Conservation (phyloP, 768 basidiomycete genomes). For the Calocybe gangraenosa region DNA sequence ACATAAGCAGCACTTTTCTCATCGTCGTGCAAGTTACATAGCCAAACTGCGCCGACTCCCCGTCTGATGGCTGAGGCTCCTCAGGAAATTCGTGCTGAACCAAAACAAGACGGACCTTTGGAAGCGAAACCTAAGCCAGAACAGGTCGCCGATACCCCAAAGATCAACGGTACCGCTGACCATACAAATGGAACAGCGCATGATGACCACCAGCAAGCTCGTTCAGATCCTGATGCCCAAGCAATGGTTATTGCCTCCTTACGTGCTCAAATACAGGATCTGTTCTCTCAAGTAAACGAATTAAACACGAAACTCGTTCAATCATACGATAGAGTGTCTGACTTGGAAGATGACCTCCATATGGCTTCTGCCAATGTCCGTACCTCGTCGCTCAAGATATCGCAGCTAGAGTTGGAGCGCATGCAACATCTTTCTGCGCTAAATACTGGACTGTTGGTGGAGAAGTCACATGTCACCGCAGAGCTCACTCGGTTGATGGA, state of each 20-base stretch:
- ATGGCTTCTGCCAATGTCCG: constrained; percentile 56
- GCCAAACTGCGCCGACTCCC: too few species aligned
- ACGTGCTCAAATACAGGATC: constrained; percentile 76
- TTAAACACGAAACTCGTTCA: constrained; percentile 91
- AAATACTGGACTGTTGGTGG: constrained; percentile 88
- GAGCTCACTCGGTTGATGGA: constrained; percentile 95
- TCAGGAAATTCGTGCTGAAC: constrained; percentile 5
- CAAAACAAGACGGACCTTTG: constrained; percentile 2
- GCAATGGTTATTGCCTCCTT: constrained; percentile 79
- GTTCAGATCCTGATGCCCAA: constrained; percentile 61
- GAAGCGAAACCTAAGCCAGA: constrained; percentile 1
- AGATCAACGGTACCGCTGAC: constrained; percentile 13
- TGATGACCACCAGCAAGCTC: constrained; percentile 9
- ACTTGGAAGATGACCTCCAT: constrained; percentile 88
- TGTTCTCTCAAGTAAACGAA: constrained; percentile 85
- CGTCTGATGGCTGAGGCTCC: constrained; percentile 12
- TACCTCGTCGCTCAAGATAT: constrained; percentile 59
- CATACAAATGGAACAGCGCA: constrained; percentile 14
- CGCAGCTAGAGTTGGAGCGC: constrained; percentile 80
- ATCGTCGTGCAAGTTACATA: too few species aligned
- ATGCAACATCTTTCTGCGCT: constrained; percentile 85
- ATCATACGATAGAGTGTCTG: constrained; percentile 88
- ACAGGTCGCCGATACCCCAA: constrained; percentile 8
- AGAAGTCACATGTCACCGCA: constrained; percentile 82
- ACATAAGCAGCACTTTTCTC: too few species aligned